phyloP scores from a whole-genome alignment of 2,329 filamentous ascomycete species.

The Aspergillus bombycis region DNA sequence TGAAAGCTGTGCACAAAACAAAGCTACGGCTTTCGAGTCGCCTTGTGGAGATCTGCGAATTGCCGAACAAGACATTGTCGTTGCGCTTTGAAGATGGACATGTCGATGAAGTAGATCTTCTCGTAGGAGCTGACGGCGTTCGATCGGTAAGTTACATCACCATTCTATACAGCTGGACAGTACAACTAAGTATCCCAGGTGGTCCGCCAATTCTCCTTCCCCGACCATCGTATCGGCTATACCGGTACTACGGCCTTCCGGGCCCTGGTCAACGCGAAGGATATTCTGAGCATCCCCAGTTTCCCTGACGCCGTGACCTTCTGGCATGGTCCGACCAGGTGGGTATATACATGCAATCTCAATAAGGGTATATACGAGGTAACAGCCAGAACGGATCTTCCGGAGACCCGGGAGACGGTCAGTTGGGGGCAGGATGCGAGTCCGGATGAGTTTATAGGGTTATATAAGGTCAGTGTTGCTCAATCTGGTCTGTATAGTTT shows the following conservation, averaged over 20 bases:
- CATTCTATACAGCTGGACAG: rapidly evolving
- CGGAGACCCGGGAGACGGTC: constrained; percentile 8
- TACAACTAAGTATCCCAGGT: neutral
- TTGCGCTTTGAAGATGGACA: constrained; percentile 13
- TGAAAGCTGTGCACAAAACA: constrained; percentile 5
- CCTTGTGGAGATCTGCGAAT: constrained; percentile 1
- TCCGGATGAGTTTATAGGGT: constrained; percentile 11
- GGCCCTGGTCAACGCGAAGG: constrained; percentile 9
- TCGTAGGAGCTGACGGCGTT: constrained; percentile 20
- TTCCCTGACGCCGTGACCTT: constrained; percentile 18
- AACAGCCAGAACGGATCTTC: constrained; percentile 6
- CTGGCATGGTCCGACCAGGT: constrained; percentile 18
- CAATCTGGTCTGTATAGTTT: rapidly evolving
- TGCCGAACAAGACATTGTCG: neutral
- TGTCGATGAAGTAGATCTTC: constrained; percentile 12
- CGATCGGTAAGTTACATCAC: constrained; percentile 8
- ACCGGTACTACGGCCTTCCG: constrained; percentile 19
- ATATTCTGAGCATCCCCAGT: constrained; percentile 10
- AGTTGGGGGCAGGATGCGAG: constrained; percentile 19
- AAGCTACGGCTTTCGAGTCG: constrained; percentile 11
- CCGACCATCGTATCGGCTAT: constrained; percentile 14
- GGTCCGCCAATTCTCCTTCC: constrained; percentile 17
- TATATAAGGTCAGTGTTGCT: constrained; percentile 10
- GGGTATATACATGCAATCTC: constrained; percentile 20
- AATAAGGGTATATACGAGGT: constrained; percentile 16